Conservation (phyloP, 148 eudicot species). For the Silene uniflora region DNA sequence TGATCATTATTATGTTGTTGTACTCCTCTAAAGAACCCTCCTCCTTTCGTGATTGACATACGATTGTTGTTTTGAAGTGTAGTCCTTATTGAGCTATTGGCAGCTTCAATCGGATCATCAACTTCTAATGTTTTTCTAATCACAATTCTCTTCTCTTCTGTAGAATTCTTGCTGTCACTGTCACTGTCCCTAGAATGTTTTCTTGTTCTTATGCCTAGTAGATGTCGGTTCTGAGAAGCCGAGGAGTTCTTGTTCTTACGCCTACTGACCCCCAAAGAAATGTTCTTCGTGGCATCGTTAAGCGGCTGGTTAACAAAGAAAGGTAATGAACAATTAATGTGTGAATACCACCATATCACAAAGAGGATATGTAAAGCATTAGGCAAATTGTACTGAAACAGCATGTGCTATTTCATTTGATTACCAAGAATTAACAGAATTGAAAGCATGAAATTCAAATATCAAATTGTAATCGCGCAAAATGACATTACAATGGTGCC, state of each 20-base stretch:
- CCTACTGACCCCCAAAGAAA: constrained; percentile 62
- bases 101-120: constrained; percentile 37
- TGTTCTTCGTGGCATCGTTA: constrained; percentile 62
- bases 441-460: no score
- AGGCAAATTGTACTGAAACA: no score
- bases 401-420: no score
- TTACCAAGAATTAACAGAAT: no score
- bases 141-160: constrained; percentile 24
- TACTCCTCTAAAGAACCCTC: constrained; percentile 35
- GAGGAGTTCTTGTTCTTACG: constrained; percentile 43
- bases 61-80: constrained; percentile 39
- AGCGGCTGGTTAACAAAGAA: constrained; percentile 58
- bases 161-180: constrained; percentile 17
- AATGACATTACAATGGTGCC: no score
- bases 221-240: constrained; percentile 31
- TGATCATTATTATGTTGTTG: constrained; percentile 27
- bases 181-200: constrained; percentile 60
- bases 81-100: constrained; percentile 51
- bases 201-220: constrained; percentile 35
- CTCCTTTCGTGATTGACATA: constrained; percentile 15
- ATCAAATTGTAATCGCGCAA: no score
- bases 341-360: no score
- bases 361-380: no score
- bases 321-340: background rate
- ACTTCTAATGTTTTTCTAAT: constrained; percentile 43